Conservation (phyloP, 139 green algal species). For the Volvox reticuliferus region DNA sequence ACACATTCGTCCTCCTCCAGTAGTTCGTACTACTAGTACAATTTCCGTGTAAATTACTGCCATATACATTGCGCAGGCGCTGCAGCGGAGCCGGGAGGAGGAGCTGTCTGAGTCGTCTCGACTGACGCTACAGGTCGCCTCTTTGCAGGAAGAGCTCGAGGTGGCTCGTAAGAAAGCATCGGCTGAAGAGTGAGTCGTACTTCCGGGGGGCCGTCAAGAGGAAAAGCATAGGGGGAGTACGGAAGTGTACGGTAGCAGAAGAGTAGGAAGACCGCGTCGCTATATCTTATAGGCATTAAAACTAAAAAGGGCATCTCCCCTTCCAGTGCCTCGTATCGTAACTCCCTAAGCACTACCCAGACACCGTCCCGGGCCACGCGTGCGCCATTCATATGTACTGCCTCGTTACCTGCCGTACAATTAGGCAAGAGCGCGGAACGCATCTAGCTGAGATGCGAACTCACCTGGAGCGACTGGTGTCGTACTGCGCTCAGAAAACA, state of each 20-base stretch:
- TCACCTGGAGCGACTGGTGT: slow-evolving; percentile 20
- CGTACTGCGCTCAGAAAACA: not conserved
- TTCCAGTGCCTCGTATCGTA: no score
- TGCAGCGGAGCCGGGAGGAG: slow-evolving; percentile 12
- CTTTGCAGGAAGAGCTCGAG: not conserved
- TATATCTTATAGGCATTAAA: no score
- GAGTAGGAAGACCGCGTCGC: no score
- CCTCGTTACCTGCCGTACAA: not conserved
- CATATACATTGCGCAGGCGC: not conserved
- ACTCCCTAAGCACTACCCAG: no score
- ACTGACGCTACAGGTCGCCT: slow-evolving; percentile 12
- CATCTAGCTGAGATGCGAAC: slow-evolving; percentile 17
- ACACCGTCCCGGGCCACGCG: not conserved
- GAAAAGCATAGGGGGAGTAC: no score
- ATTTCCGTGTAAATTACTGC: no score
- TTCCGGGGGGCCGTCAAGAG: no score
- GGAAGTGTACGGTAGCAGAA: no score
- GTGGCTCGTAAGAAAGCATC: not conserved
- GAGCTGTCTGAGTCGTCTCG: slow-evolving; percentile 32
- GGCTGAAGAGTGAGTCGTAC: not conserved
- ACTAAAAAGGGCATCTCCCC: no score
- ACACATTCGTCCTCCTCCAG: no score
- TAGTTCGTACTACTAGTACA: no score
- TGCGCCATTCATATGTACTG: not conserved
- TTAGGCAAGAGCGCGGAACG: not conserved